These are phyloP conservation scores for Pichia sp. DNA, from an alignment of 1,139 yeast species.

Conservation along the genomic window DNA sequence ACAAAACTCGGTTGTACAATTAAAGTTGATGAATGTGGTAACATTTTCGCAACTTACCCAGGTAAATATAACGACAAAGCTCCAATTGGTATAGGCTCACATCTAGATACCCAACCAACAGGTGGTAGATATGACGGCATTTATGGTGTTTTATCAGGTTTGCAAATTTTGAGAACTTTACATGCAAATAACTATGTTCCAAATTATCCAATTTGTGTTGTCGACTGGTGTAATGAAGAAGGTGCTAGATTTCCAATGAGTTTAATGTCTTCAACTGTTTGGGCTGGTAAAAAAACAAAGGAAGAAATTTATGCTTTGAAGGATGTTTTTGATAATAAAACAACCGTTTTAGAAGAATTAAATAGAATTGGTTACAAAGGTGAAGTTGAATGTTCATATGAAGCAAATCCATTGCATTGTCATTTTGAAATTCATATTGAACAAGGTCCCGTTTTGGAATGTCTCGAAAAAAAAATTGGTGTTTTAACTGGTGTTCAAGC, in stretches of 20 bases:
- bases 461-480: slow-evolving; percentile 50
- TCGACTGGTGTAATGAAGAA: slow-evolving; percentile 74
- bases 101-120: slow-evolving; percentile 72
- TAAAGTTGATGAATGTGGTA: slow-evolving; percentile 58
- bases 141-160: slow-evolving; percentile 59
- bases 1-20: slow-evolving; percentile 49
- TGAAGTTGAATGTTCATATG: slow-evolving; percentile 39
- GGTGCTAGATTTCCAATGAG: slow-evolving; percentile 70
- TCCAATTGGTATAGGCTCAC: slow-evolving; percentile 69
- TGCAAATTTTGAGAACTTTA: slow-evolving; percentile 59
- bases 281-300: slow-evolving; percentile 48
- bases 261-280: slow-evolving; percentile 59
- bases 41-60: slow-evolving; percentile 58
- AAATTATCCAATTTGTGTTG: slow-evolving; percentile 56
- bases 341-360: slow-evolving; percentile 49
- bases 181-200: slow-evolving; percentile 54
- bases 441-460: slow-evolving; percentile 67
- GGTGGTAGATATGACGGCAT: slow-evolving; percentile 75
- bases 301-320: slow-evolving; percentile 45
- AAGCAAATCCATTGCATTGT: slow-evolving; percentile 51
- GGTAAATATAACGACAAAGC: slow-evolving; percentile 41
- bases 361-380: slow-evolving; percentile 61
- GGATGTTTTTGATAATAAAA: slow-evolving; percentile 50
- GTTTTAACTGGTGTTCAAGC: slow-evolving; percentile 65
- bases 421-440: slow-evolving; percentile 74